Base-by-base conservation (phyloP, 768 basidiomycete genomes). In the Amanita fuliginea region DNA sequence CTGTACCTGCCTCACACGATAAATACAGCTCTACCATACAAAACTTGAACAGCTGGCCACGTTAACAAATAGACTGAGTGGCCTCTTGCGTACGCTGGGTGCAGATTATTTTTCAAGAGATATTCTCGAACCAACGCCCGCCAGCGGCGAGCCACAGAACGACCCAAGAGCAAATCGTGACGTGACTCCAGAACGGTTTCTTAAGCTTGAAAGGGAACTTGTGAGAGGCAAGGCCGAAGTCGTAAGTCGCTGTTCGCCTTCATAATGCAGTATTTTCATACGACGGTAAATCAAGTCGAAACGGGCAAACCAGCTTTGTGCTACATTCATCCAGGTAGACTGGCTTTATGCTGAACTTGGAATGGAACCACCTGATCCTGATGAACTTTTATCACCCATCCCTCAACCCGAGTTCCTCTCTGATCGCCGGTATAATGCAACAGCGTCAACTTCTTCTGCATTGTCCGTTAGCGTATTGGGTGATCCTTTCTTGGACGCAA, bases 201-300 rank as follows among this genome's bases (percentile, higher is more conserved):
- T 78, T 41, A 82, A 71, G 56, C 68, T 94, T 4, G 88, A 93
- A 70, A 84, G 86, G 60, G 89, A 93, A 58, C 74, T 92, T 14
- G 81, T 86, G 8, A 72, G 84, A 47, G 89, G 87, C 9, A 91
- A 91, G 64, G 76, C 77, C n/a, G 91, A 94, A 76, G 75, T 90
- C 47, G 86, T 90, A 57, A 59, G 86, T 71, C 26, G n/a, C 35
- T 26, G 53, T 36, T 47, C 46, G n/a, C 13, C 9, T 4, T 42
- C n/a, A 42, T 13, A 1, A 10, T 42, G 1, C 32, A n/a, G 30
- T 16, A 26, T 32, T 36, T 18, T 39, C 11, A 9, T 22, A 22
- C 10, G 30, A 40, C 10, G 42, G 33, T 37, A n/a, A 37, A 42
- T 5, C 53, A 89, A 47, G 86, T 65, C 73, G 22, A 86, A 83